Conservation (phyloP, 164 flowering plant species). For the Berberis thunbergii region DNA sequence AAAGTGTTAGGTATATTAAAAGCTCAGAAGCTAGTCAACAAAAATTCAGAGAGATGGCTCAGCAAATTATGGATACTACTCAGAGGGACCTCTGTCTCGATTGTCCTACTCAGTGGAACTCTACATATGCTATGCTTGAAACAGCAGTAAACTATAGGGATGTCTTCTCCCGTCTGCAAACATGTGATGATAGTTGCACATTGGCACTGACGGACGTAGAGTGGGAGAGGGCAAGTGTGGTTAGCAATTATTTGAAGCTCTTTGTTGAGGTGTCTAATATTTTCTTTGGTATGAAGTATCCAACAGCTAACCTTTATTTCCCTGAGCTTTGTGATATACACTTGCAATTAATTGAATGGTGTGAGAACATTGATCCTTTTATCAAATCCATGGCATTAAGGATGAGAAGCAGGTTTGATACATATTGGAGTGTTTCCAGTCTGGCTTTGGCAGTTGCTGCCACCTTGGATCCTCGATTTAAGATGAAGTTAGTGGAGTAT, state of each 20-base stretch:
- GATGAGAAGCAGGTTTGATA: slow-evolving; percentile 58
- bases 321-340: slow-evolving; percentile 59
- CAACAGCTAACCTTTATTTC: slow-evolving; percentile 56
- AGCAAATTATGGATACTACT: slow-evolving; percentile 27
- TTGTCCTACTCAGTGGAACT: slow-evolving; percentile 38
- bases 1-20: slow-evolving; percentile 37
- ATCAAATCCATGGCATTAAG: slow-evolving; percentile 44
- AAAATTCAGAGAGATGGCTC: slow-evolving; percentile 45
- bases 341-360: slow-evolving; percentile 49
- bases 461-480: slow-evolving; percentile 62
- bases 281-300: slow-evolving; percentile 17
- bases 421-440: slow-evolving; percentile 61
- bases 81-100: slow-evolving; percentile 37
- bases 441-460: slow-evolving; percentile 53
- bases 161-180: slow-evolving; percentile 39
- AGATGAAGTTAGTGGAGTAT: slow-evolving; percentile 71
- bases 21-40: slow-evolving; percentile 34
- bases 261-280: slow-evolving; percentile 37
- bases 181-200: slow-evolving; percentile 31
- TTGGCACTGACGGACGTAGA: slow-evolving; percentile 36
- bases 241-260: slow-evolving; percentile 42
- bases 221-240: slow-evolving; percentile 48
- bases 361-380: slow-evolving; percentile 42
- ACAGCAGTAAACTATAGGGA: slow-evolving; percentile 35
- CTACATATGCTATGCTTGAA: slow-evolving; percentile 57